Percentiles rank a stretch among this genome's conserved stretches.
These are phyloP conservation scores for Cyclospora cayetanensis DNA, from an alignment of 169 alveolate genomes.

Conservation along the genomic window DNA sequence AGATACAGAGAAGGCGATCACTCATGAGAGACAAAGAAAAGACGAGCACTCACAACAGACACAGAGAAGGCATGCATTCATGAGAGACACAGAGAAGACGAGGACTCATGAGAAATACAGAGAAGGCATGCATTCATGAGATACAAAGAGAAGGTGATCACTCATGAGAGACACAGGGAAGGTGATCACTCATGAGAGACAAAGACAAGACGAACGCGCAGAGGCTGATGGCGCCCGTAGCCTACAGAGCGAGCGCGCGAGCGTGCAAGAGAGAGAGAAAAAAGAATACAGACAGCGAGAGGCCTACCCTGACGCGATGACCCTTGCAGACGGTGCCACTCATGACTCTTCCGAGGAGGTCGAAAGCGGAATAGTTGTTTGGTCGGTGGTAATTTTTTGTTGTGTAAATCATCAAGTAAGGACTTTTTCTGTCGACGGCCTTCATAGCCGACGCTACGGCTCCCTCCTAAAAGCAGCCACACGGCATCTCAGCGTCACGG, in stretches of 20 bases:
- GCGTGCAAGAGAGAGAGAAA: neutral
- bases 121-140: too few species aligned
- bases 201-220: neutral
- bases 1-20: neutral
- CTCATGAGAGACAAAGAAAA: neutral
- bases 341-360: conserved; percentile 96
- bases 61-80: neutral
- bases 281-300: neutral
- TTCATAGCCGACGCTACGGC: conserved; percentile 76
- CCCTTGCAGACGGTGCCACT: conserved; percentile 97
- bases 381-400: conserved; percentile 95
- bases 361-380: conserved; percentile 89
- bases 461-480: conserved; percentile 60
- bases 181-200: too few species aligned
- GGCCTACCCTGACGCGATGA: conserved; percentile 90
- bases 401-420: conserved; percentile 85
- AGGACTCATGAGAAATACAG: neutral
- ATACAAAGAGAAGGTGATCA: too few species aligned
- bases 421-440: conserved; percentile 85
- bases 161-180: too few species aligned
- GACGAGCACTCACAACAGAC: neutral
- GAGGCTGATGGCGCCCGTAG: too few species aligned
- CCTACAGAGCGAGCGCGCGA: neutral
- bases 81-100: neutral
- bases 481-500: neutral